phyloP scores from a whole-genome alignment of 2,329 filamentous ascomycete genomes.

The Botrytis medusae region DNA sequence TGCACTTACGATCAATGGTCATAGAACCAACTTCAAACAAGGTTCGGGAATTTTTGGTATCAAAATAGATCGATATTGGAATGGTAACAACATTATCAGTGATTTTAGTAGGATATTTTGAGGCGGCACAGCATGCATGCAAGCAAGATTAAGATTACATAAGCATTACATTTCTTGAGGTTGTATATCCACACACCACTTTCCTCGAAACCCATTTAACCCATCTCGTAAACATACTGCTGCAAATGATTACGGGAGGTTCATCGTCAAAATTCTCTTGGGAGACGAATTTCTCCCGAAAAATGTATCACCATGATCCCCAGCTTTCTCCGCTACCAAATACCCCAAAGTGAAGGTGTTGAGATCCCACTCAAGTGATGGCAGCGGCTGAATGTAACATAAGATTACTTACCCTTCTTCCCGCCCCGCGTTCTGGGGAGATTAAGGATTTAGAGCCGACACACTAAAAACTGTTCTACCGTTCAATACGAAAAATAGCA shows the following conservation, averaged over 20 bases:
- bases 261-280: neutral
- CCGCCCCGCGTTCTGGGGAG: neutral
- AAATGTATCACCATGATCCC: neutral
- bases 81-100: neutral
- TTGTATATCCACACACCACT: neutral
- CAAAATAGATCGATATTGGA: neutral
- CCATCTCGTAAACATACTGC: no score
- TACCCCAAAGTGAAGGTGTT: neutral
- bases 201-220: neutral
- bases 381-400: conserved; percentile 2
- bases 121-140: neutral
- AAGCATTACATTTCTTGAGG: neutral
- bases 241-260: no score
- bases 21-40: neutral
- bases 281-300: no score
- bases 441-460: neutral
- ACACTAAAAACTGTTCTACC: neutral
- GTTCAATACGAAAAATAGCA: neutral
- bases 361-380: neutral
- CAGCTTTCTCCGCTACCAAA: neutral
- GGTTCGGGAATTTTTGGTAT: neutral
- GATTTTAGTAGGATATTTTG: neutral
- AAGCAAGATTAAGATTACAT: neutral
- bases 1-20: neutral
- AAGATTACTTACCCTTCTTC: neutral